A percentile compares a stretch with the other conserved stretches of the same genome.
These are phyloP conservation scores for Entoloma clypeatum DNA, from an alignment of 1,284 basidiomycete species.

Conservation along the genomic window DNA sequence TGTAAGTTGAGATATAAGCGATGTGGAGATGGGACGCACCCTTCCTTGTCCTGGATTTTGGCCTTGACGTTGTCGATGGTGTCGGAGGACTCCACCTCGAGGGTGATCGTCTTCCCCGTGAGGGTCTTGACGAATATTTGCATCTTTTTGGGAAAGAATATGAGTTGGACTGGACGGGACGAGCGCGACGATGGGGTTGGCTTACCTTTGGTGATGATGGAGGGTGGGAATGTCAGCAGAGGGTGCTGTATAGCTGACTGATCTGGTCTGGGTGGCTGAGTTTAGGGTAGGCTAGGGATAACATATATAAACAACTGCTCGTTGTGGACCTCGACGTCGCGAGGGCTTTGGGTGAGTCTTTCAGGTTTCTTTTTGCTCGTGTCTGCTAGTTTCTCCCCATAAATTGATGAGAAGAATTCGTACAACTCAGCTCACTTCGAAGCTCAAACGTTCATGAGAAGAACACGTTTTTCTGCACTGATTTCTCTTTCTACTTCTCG, in stretches of 20 bases:
- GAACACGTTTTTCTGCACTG: constrained; percentile 42
- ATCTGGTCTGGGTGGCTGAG: constrained; percentile 36
- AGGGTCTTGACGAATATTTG: constrained; percentile 96
- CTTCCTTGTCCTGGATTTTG: constrained; percentile 92
- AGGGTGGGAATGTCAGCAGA: constrained; percentile 26
- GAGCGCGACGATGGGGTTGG: constrained; percentile 12
- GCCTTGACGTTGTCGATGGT: constrained; percentile 94
- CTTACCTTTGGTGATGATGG: constrained; percentile 23
- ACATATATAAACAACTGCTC: too few species aligned
- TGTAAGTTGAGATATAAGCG: too few species aligned
- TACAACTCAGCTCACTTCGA: constrained; percentile 68
- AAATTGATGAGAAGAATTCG: constrained; percentile 45
- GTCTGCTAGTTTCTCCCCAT: constrained; percentile 19
- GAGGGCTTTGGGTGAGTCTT: too few species aligned
- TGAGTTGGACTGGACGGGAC: constrained; percentile 15
- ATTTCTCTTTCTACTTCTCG: constrained; percentile 17
- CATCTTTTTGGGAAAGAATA: constrained; percentile 49
- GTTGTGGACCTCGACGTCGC: too few species aligned
- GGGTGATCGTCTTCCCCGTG: constrained; percentile 98
- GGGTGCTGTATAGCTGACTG: constrained; percentile 29
- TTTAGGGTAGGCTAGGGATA: constrained; percentile 38
- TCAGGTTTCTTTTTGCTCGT: constrained; percentile 17
- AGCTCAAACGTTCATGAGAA: constrained; percentile 47
- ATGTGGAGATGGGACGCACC: too few species aligned
- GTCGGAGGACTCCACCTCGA: constrained; percentile 96